A percentile compares a stretch with the other conserved stretches of the same genome.
Evolutionary conservation across 2,329 filamentous ascomycete species (phyloP).

Genomic region (Cercospora sesami): DNA sequence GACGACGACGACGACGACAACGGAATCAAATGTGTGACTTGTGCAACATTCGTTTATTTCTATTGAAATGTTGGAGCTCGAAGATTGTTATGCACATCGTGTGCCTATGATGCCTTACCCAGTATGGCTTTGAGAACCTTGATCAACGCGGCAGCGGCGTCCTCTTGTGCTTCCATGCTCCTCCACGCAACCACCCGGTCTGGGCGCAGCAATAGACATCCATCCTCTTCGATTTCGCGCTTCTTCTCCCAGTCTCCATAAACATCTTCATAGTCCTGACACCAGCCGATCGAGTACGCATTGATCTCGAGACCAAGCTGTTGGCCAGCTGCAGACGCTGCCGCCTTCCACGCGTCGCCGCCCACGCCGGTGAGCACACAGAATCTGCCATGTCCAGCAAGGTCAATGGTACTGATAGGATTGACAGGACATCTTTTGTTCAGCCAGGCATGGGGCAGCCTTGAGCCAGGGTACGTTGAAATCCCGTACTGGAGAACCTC

Average conservation of each 20-base stretch:
- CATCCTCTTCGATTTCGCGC: constrained; percentile 58
- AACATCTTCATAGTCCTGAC: constrained; percentile 61
- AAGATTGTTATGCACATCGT: background rate
- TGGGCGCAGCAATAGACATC: constrained; percentile 59
- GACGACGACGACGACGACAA: background rate
- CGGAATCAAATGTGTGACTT: background rate
- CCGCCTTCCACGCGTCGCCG: constrained; percentile 54
- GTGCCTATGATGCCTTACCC: constrained; percentile 13
- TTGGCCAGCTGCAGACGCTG: constrained; percentile 45
- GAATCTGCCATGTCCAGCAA: constrained; percentile 59
- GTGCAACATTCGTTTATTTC: background rate
- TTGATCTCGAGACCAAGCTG: constrained; percentile 51
- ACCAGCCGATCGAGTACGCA: constrained; percentile 56
- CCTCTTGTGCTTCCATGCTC: constrained; percentile 33
- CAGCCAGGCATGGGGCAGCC: constrained; percentile 65
- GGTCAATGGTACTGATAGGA: constrained; percentile 53
- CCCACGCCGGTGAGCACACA: constrained; percentile 50
- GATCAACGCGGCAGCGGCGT: constrained; percentile 28
- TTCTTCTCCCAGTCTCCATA: constrained; percentile 61
- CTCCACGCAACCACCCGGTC: constrained; percentile 62
- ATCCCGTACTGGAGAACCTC: constrained; percentile 33
- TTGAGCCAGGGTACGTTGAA: constrained; percentile 58
- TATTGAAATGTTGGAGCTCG: background rate
- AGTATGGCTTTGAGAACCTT: constrained; percentile 33
- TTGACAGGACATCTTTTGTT: constrained; percentile 40